Evolutionary conservation across 768 basidiomycete species (phyloP).

Genomic region (Leucocoprinus sp.): DNA sequence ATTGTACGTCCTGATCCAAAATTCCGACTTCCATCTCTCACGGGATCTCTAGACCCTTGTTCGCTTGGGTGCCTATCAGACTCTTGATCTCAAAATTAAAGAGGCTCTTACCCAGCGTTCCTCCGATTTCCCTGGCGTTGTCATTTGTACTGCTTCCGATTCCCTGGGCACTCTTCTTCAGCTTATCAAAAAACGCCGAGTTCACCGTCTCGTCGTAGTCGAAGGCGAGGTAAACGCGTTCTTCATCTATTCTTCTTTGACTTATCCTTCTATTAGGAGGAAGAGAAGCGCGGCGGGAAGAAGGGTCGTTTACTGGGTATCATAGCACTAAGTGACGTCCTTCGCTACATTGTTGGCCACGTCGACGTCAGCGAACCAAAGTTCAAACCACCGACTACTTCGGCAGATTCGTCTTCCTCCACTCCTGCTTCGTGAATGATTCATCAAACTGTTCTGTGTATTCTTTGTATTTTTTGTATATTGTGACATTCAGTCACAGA

Average conservation of each 20-base stretch:
- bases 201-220: conserved; percentile 92
- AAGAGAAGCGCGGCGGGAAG: conserved; percentile 71
- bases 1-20: conserved; percentile 53
- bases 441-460: not conserved
- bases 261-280: conserved; percentile 42
- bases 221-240: conserved; percentile 65
- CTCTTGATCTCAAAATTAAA: conserved; percentile 89
- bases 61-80: conserved; percentile 87
- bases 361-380: conserved; percentile 35
- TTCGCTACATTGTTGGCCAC: conserved; percentile 74
- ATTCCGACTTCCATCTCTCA: conserved; percentile 4
- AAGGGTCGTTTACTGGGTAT: conserved; percentile 80
- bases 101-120: conserved; percentile 90
- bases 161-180: conserved; percentile 86
- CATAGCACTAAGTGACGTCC: conserved; percentile 83
- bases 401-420: conserved; percentile 1
- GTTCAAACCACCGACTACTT: not conserved
- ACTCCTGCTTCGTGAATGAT: not conserved
- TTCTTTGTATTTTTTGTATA: not conserved
- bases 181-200: conserved; percentile 86
- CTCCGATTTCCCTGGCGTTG: conserved; percentile 93
- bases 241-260: not conserved
- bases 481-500: not conserved
- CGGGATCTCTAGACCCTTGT: conserved; percentile 72
- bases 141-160: conserved; percentile 89